phyloP scores from a whole-genome alignment of 192 early-diverging fungal genomes.

The Jimgerdemannia flammicorona region DNA sequence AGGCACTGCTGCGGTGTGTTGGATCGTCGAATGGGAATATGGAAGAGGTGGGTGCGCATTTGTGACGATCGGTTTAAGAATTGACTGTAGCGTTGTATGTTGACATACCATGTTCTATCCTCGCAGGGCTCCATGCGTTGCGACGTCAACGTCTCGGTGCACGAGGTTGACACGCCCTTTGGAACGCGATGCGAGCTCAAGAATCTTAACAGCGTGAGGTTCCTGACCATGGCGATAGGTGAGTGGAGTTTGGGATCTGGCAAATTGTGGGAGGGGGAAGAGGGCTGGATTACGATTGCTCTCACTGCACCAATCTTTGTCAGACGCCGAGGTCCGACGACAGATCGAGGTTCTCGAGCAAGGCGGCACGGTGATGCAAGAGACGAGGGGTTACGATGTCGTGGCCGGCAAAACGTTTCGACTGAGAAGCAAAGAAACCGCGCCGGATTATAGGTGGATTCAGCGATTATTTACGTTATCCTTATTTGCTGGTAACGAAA shows the following conservation, averaged over 20 bases:
- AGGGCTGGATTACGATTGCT: no score
- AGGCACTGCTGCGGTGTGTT: conserved; percentile 64
- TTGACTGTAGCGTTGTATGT: neutral
- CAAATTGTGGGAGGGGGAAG: no score
- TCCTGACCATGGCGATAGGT: conserved; percentile 66
- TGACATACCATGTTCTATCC: neutral
- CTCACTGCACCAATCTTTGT: neutral
- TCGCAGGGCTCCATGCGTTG: conserved; percentile 77
- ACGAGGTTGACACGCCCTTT: conserved; percentile 42
- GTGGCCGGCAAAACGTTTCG: conserved; percentile 56
- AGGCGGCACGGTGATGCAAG: conserved; percentile 55
- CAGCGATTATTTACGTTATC: conserved; percentile 8
- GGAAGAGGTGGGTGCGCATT: conserved; percentile 73
- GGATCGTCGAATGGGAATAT: conserved; percentile 75
- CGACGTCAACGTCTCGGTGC: conserved; percentile 92
- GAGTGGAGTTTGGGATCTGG: neutral
- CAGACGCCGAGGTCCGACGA: conserved; percentile 75
- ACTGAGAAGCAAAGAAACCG: conserved; percentile 79
- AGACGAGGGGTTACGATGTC: conserved; percentile 82
- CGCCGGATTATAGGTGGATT: conserved; percentile 68
- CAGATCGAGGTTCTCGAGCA: conserved; percentile 61
- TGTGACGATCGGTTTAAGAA: no score
- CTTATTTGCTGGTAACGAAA: conserved; percentile 6
- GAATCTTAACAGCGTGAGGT: conserved; percentile 74
- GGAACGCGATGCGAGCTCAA: conserved; percentile 76